These are phyloP conservation scores for Jamesozyma lodderae DNA, from an alignment of 805 yeast species.

Conservation along the genomic window DNA sequence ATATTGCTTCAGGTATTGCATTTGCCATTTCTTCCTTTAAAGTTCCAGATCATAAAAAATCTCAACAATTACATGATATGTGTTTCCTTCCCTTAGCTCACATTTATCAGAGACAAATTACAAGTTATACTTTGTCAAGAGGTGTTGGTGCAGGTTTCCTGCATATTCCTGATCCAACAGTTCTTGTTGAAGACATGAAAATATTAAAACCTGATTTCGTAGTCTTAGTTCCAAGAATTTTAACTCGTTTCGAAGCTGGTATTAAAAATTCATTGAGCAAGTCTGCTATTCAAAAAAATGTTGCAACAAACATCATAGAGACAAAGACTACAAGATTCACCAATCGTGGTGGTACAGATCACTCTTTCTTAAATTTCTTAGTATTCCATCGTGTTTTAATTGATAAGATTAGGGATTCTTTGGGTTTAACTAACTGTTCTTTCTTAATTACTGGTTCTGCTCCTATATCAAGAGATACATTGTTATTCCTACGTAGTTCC, in stretches of 20 bases:
- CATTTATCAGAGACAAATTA: slow-evolving; percentile 42
- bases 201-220: slow-evolving; percentile 44
- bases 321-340: slow-evolving; percentile 17
- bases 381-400: slow-evolving; percentile 30
- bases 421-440: slow-evolving; percentile 41
- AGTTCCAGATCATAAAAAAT: slow-evolving; percentile 19
- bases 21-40: slow-evolving; percentile 32
- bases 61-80: slow-evolving; percentile 26
- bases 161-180: slow-evolving; percentile 41
- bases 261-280: slow-evolving; percentile 35
- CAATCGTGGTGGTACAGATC: slow-evolving; percentile 31
- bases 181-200: slow-evolving; percentile 50
- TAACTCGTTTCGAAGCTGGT: slow-evolving; percentile 53
- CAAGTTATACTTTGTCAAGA: slow-evolving; percentile 36
- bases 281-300: slow-evolving; percentile 15
- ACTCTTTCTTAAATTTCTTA: slow-evolving; percentile 32
- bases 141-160: slow-evolving; percentile 51
- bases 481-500: slow-evolving; percentile 52
- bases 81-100: slow-evolving; percentile 53
- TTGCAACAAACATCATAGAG: slow-evolving; percentile 21
- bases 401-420: slow-evolving; percentile 36
- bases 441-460: slow-evolving; percentile 53
- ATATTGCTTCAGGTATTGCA: slow-evolving; percentile 42
- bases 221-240: slow-evolving; percentile 55
- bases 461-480: slow-evolving; percentile 56